Evolutionary conservation across 345 rosid genomes (phyloP).

Genomic region (Orychophragmus violaceus): DNA sequence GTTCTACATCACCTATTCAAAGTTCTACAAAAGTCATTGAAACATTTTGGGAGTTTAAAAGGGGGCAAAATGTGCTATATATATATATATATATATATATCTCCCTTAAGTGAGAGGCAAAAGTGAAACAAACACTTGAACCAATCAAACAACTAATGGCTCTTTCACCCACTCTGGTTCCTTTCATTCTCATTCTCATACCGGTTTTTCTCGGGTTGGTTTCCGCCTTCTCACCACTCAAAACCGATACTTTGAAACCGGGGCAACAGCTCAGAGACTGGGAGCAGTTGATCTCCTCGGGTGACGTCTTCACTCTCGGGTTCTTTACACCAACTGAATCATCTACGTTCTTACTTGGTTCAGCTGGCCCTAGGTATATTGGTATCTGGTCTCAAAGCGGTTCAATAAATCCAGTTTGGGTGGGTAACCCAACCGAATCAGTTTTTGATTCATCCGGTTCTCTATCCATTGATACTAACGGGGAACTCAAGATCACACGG

Average conservation of each 20-base stretch:
- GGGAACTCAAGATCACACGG: conserved; percentile 40
- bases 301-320: conserved; percentile 44
- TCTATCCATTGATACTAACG: conserved; percentile 39
- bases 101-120: background rate
- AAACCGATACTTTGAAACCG: conserved; percentile 33
- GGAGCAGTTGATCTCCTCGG: conserved; percentile 49
- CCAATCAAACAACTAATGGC: conserved; percentile 13
- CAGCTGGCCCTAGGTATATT: conserved; percentile 42
- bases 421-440: conserved; percentile 43
- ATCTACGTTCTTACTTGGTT: conserved; percentile 9
- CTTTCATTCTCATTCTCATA: conserved; percentile 12
- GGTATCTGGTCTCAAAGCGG: conserved; percentile 45
- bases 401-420: conserved; percentile 45
- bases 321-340: conserved; percentile 48
- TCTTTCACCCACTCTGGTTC: conserved; percentile 2
- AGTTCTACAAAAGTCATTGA: background rate
- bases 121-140: background rate
- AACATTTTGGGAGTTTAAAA: background rate
- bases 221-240: conserved; percentile 2
- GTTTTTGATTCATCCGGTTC: conserved; percentile 51
- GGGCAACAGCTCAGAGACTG: conserved; percentile 52
- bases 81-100: background rate
- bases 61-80: background rate
- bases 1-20: background rate
- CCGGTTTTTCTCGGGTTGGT: background rate